phyloP scores from a whole-genome alignment of 495 filamentous ascomycete genomes.

The Penicillium longicatenatum region DNA sequence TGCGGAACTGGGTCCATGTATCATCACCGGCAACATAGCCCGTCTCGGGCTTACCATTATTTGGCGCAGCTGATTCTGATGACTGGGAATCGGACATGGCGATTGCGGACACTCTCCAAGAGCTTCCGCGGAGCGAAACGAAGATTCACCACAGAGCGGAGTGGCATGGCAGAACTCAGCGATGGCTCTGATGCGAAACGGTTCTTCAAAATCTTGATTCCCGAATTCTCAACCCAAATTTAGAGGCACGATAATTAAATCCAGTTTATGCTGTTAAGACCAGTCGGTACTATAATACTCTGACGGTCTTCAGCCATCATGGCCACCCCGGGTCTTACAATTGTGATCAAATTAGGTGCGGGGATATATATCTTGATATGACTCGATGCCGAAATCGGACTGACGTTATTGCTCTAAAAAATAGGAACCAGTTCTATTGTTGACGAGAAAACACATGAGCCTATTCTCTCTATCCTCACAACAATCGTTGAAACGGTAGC shows the following conservation, averaged over 20 bases:
- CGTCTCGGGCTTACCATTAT: constrained; percentile 34
- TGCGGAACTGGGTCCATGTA: constrained; percentile 68
- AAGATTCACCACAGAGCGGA: constrained; percentile 41
- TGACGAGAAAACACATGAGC: constrained; percentile 94
- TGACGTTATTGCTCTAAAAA: constrained; percentile 8
- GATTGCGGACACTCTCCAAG: background rate
- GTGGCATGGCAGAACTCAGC: constrained; percentile 31
- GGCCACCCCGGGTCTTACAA: constrained; percentile 53
- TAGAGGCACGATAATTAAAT: constrained; percentile 2
- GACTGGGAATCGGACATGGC: constrained; percentile 40
- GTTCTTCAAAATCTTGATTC: constrained; percentile 2
- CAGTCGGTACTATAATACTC: background rate
- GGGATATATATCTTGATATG: constrained; percentile 22
- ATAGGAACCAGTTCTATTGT: constrained; percentile 97
- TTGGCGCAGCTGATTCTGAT: constrained; percentile 20
- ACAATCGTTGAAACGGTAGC: constrained; percentile 92
- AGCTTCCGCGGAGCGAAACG: constrained; percentile 1
- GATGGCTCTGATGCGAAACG: constrained; percentile 8
- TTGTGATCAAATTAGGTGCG: constrained; percentile 95
- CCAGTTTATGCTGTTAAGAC: background rate
- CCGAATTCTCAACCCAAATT: constrained; percentile 4
- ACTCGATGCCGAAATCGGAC: constrained; percentile 14
- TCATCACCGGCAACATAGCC: constrained; percentile 59
- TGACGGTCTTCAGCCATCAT: constrained; percentile 14
- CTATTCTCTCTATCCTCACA: constrained; percentile 86